Conservation (phyloP, 352 stramenopile genomes). For the Phytophthora podocarpi region DNA sequence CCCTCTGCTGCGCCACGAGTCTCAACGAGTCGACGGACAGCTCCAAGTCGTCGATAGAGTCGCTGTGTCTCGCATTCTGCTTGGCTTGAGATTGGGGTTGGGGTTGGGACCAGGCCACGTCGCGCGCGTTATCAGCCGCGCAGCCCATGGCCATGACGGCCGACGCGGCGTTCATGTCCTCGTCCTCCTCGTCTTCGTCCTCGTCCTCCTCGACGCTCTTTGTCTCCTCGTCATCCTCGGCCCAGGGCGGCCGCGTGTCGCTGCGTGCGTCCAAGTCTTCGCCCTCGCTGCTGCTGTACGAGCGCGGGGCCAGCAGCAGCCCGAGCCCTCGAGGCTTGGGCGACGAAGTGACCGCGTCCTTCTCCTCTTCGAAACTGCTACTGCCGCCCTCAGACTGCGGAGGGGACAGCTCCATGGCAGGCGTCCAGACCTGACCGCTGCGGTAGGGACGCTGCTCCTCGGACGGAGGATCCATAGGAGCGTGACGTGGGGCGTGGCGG, state of each 20-base stretch:
- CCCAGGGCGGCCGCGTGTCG: neutral
- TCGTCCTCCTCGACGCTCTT: neutral
- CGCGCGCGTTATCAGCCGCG: neutral
- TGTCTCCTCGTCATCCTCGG: slow-evolving; percentile 11
- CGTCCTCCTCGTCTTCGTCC: slow-evolving; percentile 3
- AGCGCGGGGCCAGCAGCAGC: slow-evolving; percentile 28
- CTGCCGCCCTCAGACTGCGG: slow-evolving; percentile 10
- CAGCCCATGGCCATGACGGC: slow-evolving; percentile 19
- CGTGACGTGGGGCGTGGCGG: too few species aligned
- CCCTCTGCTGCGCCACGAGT: slow-evolving; percentile 37
- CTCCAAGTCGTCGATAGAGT: slow-evolving; percentile 41
- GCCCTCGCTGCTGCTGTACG: slow-evolving; percentile 36
- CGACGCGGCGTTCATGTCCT: slow-evolving; percentile 17
- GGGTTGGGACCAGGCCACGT: neutral
- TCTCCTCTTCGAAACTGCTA: slow-evolving; percentile 21
- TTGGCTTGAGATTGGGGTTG: neutral
- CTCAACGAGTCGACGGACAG: slow-evolving; percentile 38
- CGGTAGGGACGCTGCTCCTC: neutral
- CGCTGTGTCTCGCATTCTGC: slow-evolving; percentile 9
- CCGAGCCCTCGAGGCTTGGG: slow-evolving; percentile 11
- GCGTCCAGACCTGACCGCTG: slow-evolving; percentile 6
- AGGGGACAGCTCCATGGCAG: slow-evolving; percentile 16
- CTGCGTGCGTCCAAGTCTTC: slow-evolving; percentile 12
- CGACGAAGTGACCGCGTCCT: neutral
- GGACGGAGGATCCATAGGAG: slow-evolving; percentile 10